Evolutionary conservation across 495 filamentous ascomycete genomes (phyloP), one percentile per base, ranked within the genome.

Genomic region (Viridothelium virens): DNA sequence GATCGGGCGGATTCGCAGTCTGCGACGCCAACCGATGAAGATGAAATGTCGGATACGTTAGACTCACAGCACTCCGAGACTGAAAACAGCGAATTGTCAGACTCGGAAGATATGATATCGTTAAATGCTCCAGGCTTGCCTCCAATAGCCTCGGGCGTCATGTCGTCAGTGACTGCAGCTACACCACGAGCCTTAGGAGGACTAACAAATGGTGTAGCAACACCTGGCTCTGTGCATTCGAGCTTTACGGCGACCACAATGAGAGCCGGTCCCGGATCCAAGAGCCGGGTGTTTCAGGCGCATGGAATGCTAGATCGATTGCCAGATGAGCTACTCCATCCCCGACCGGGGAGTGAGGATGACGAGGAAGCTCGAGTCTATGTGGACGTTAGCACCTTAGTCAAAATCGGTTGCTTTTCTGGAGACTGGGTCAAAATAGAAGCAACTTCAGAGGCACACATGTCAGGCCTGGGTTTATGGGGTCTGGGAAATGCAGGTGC

Each of bases 391-490:
- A 88, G 83, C 66, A 87, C 90, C 18, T 77, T 98, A 11, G 85
- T 89, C n/a, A 89, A 90, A 66, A 84, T 97, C 48, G 91, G 91
- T 37, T 97, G 92, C 73, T 98, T 98, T 75, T 96, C 93, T 0
- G 94, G 94, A 14, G 94, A 98, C 72, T 98, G 94, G 94, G 91
- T 97, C n/a, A 84, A 87, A 2, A 79, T 98, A 25, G 90, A 94
- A 77, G 78, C 84, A 1, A 81, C 88, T 14, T 79, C 86, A 47
- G 90, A 90, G 69, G 86, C 88, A 14, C 83, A 84, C 12, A 47
- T 79, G 3, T 81, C 82, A 59, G 66, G 69, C 16, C 65, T 77
- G 39, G 68, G 68, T 33, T 63, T 66, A 9, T 75, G 71, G 77
- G 79, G 67, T 76, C 83, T 68, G 81, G 80, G 68, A 76, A 63